Conservation (phyloP, 805 yeast genomes). For the Candida loeiensis region DNA sequence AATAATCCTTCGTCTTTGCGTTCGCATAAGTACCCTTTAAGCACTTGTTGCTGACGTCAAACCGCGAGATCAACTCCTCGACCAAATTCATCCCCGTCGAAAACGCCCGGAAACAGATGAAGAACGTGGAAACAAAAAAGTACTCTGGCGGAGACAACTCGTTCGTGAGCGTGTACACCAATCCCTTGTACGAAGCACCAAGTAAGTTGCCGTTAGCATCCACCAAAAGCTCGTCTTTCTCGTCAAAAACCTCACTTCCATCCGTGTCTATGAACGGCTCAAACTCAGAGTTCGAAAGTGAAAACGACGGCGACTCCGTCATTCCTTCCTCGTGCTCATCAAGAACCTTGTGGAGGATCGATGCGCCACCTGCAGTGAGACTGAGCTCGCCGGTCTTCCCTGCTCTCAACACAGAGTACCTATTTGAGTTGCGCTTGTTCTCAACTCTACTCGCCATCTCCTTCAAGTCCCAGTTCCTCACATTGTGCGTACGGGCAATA, state of each 20-base stretch:
- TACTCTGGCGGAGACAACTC: conserved; percentile 62
- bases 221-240: conserved; percentile 44
- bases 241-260: conserved; percentile 1
- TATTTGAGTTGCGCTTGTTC: conserved; percentile 21
- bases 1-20: conserved; percentile 13
- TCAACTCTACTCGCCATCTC: conserved; percentile 16
- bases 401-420: conserved; percentile 50
- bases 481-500: conserved; percentile 40
- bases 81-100: conserved; percentile 63
- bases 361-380: conserved; percentile 47
- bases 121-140: conserved; percentile 68
- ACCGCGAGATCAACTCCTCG: conserved; percentile 63
- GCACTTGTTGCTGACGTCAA: conserved; percentile 46
- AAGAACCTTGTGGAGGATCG: conserved; percentile 37
- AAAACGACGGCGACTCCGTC: conserved; percentile 17
- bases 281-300: conserved; percentile 35
- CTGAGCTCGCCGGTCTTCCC: conserved; percentile 50
- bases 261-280: conserved; percentile 26
- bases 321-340: conserved; percentile 20
- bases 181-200: conserved; percentile 70
- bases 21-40: conserved; percentile 14
- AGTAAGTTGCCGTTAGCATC: conserved; percentile 50
- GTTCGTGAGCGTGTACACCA: conserved; percentile 63
- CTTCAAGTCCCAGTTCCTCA: conserved; percentile 20
- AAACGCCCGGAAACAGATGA: conserved; percentile 72